Evolutionary conservation across 2,329 filamentous ascomycete species (phyloP), one percentile per base, ranked within the genome.

Genomic region (Berkeleyomyces rouxiae): DNA sequence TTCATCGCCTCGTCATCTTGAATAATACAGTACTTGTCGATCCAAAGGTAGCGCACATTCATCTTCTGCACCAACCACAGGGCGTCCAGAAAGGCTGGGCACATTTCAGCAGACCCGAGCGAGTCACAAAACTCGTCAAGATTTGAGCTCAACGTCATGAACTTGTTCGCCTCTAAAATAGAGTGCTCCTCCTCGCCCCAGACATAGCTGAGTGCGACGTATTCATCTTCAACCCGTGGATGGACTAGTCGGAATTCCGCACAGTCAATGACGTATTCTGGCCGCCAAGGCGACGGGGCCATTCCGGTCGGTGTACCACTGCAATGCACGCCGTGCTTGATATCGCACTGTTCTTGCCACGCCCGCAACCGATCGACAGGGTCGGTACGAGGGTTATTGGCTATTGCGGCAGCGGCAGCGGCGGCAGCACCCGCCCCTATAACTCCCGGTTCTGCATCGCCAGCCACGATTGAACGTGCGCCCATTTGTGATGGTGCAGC

Each of bases 141-240:
- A 40, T 75, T 77, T 58, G 70, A 68, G 58, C 69, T 70, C 42
- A 73, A 66, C 36, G 75, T 70, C 66, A 73, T 71, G 33, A 68
- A 67, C 4, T 67, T 67, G 7, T 67, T 66, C 3, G 71, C 68
- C 3, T 70, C 66, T 10, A 67, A 65, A 9, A 65, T 43, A 11
- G 59, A 58, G 11, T 67, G 68, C 36, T 66, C 68, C n/a, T 70
- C 70, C 37, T 63, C 66, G 3, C 67, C 67, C 70, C 74, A 76
- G 42, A 77, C 75, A 66, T 78, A 78, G 69, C 75, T 77, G 33
- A 78, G 70, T n/a, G 76, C 74, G 3, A 76, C 67, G 59, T 77
- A 78, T 42, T 74, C 69, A 57, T 77, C 74, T 7, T 68, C 68
- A 2, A 72, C 70, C n/a, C 71, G 70, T 11, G 74, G 69, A 13